Evolutionary conservation across 2,329 filamentous ascomycete species (phyloP), one percentile per base, ranked within the genome.

Genomic region (Graphiopsis chlorocephala): DNA sequence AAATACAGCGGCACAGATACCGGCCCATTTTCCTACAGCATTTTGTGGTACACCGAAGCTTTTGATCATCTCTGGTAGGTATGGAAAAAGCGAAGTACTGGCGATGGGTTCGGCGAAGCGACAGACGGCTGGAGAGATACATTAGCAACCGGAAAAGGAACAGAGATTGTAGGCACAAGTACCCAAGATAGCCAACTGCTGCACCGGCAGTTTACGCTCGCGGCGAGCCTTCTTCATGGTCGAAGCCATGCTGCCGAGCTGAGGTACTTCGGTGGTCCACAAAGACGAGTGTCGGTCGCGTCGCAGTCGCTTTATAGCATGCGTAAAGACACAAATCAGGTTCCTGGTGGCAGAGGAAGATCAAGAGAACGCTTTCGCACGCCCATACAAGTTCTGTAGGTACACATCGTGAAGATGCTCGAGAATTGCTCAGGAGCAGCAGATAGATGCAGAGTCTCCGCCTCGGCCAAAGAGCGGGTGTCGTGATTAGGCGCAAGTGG

Each of bases 21-120:
- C 93, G 25, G 93, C 90, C 79, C 94, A 96, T 79, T 88, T 90
- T 48, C 91, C 90, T 26, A 96, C 85, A 52, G 92, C 83, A 70
- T 90, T 85, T 69, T 87, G 84, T 8, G 85, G 82, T 17, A 96
- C 82, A 11, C 90, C 88, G 68, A 96, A 92, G 74, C 87, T 89
- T 70, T 88, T 85, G 64, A 96, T 90, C 90, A 96, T 95, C 77
- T 93, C 90, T 88, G 93, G 65, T 86, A 96, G 70, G 89, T 97
- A 97, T 14, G 93, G 93, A 73, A 94, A 96, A 77, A 97, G 93
- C 96, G 60, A 62, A 14, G 60, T 62, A 11, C 15, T 85, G 62
- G 93, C 92, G 71, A 97, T 93, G 26, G 93, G 93, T 78, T 97
- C 93, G 66, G 93, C 91, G n/a, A 62, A 62, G 33, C 60, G 60